Evolutionary conservation across 495 filamentous ascomycete species (phyloP), one percentile per base, ranked within the genome.

Genomic region (Aspergillus avenaceus): DNA sequence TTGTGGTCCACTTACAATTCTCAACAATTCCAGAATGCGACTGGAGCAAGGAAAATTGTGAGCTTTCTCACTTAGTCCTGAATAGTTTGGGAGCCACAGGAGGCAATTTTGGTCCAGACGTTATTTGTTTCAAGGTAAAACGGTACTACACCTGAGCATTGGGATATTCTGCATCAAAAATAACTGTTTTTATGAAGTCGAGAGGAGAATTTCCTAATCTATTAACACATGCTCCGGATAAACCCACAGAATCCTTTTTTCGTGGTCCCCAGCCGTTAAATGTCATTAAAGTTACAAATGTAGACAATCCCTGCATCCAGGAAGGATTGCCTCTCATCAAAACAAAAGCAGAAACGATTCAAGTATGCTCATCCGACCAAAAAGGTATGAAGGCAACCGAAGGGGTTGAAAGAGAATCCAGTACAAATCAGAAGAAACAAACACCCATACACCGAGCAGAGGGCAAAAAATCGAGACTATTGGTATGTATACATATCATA

Each of bases 121-220:
- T 9, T 13, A 24, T 29, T 13, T 29, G 22, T 46, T 47, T 47
- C 29, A 36, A 24, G 16, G 29, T 25, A 37, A 47, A 25, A 32
- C 43, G 4, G 25, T 12, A 42, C 21, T 25, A 9, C 9, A 31
- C 28, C n/a, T 13, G 3, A 13, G 11, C 29, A 6, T n/a, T 12
- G 29, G 29, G 11, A 13, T 3, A 6, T 5, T 32, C 11, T 13
- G 9, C 4, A 32, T 32, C 5, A n/a, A 34, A 53, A 34, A 16
- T 22, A 41, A 12, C 26, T 41, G 26, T 37, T 50, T 55, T n/a
- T n/a, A n/a, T n/a, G n/a, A 25, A 68, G 73, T 63, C 59, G 69
- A 76, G 72, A 69, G 68, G 68, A 73, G 71, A 72, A 73, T 68
- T 63, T 73, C 67, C 59, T 61, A 62, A 69, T 73, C 67, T 73